phyloP scores from a whole-genome alignment of 129 eudicot species.

The Rutidosis leptorrhynchoides region DNA sequence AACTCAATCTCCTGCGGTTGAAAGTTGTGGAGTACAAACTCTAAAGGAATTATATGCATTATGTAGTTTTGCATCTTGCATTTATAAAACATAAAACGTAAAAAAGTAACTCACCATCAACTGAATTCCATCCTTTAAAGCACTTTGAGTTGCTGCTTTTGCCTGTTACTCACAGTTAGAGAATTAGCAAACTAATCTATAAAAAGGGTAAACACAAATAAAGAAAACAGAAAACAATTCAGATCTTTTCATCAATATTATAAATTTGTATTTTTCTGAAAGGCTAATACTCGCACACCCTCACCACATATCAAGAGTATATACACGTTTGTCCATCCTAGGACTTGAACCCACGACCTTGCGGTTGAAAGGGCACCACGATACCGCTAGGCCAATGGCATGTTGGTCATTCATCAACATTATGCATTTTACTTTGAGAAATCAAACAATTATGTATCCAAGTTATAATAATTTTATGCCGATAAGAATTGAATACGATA shows the following conservation, averaged over 20 bases:
- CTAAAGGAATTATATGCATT: slow-evolving; percentile 29
- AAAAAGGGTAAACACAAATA: slow-evolving; percentile 1
- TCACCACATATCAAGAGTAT: too few species aligned
- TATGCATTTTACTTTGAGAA: too few species aligned
- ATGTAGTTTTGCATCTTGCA: slow-evolving; percentile 27
- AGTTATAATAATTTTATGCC: too few species aligned
- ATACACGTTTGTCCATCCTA: too few species aligned
- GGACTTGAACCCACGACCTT: too few species aligned
- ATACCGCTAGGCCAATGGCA: too few species aligned
- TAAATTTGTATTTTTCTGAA: too few species aligned
- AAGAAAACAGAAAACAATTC: neutral
- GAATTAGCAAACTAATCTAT: slow-evolving; percentile 2
- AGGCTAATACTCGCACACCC: too few species aligned
- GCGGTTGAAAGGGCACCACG: too few species aligned
- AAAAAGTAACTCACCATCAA: slow-evolving; percentile 64
- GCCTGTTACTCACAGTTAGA: slow-evolving; percentile 53
- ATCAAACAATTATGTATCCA: too few species aligned
- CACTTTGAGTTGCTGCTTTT: slow-evolving; percentile 67
- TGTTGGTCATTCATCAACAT: too few species aligned
- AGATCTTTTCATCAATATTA: neutral
- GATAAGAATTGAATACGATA: too few species aligned
- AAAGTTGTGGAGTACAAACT: slow-evolving; percentile 61
- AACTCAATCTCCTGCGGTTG: slow-evolving; percentile 93
- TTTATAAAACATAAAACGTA: slow-evolving; percentile 19
- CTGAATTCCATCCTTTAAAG: slow-evolving; percentile 67